Evolutionary conservation across 192 early-diverging fungal genomes (phyloP).

Genomic region (Cladochytrium replicatum): DNA sequence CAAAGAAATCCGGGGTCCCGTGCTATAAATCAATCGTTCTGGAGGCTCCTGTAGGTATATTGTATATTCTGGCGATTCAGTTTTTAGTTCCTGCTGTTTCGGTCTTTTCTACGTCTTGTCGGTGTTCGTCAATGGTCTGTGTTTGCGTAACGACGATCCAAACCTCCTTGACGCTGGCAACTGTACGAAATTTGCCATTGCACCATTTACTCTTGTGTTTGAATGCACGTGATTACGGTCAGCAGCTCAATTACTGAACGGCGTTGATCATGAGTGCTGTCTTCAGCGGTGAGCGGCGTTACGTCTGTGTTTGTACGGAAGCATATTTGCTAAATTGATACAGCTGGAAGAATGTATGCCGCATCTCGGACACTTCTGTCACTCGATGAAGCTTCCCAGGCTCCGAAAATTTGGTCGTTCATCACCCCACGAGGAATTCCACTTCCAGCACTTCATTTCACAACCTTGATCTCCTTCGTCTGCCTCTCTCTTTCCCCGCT

Average conservation of each 20-base stretch:
- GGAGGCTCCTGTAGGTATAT: constrained; percentile 29
- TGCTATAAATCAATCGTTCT: constrained; percentile 41
- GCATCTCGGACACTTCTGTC: constrained; percentile 71
- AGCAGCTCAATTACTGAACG: constrained; percentile 41
- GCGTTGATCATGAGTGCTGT: constrained; percentile 37
- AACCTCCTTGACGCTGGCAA: constrained; percentile 24
- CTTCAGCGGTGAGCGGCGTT: too few relatives aligned
- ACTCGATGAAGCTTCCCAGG: constrained; percentile 65
- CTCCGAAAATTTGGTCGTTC: constrained; percentile 53
- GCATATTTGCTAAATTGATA: too few relatives aligned
- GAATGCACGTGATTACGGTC: constrained; percentile 19
- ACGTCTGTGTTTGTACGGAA: too few relatives aligned
- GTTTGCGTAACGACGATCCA: constrained; percentile 38
- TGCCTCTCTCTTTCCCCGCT: constrained; percentile 1
- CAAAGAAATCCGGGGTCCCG: constrained; percentile 52
- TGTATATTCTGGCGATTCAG: too few relatives aligned
- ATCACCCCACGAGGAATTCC: constrained; percentile 62
- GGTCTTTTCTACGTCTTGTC: constrained; percentile 67
- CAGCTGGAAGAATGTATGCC: constrained; percentile 83
- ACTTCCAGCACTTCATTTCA: constrained; percentile 44
- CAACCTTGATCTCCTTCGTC: constrained; percentile 50
- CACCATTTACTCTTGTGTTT: constrained; percentile 40
- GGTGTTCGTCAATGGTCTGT: constrained; percentile 69
- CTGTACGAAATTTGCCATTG: constrained; percentile 28
- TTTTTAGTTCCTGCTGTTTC: background rate